Evolutionary conservation across 1,139 yeast genomes (phyloP), one percentile per base, ranked within the genome.

Genomic region (Candida sanyaensis): DNA sequence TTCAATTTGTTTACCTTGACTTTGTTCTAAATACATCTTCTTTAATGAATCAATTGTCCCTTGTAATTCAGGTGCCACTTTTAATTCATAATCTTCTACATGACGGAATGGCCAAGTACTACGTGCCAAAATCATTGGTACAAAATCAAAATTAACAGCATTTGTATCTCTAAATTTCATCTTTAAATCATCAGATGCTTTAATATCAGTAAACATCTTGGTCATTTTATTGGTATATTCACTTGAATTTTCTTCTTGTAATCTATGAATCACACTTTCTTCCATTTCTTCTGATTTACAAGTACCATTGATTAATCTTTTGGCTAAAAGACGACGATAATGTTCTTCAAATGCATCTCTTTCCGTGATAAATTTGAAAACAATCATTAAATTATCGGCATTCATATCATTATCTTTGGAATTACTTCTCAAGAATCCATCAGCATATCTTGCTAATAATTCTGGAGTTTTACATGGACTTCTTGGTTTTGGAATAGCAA

Each of bases 161-260:
- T 11, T 6, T 46, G 74, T 75, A 28, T 80, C 82, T 59, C 79
- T 83, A 63, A 91, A 90, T 50, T 79, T 77, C 17, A 68, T 64
- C 58, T 87, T 90, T 65, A 93, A 77, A 52, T 90, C 96, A 53
- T 83, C 84, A 0, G 97, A 90, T 3, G 95, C 83, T 59, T 88
- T 81, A 78, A 95, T 90, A 68, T 95, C 99, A 62, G 88, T 89
- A 68, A 95, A 92, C 99, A 95, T 95, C 60, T 92, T 88, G 38
- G 96, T 90, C 69, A 95, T 88, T 65, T 91, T 93, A 50, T 91
- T 86, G 2, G 98, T 92, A 66, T 91, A 95, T 60, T 93, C 99
- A 62, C 86, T 78, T 21, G 96, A 92, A 66, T 95, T 92, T 54
- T 88, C 96, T 52, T 88, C 89, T 65, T 92, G 96, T 55, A 95